phyloP scores from a whole-genome alignment of 2,329 filamentous ascomycete species.

The Fusarium mexicanum region DNA sequence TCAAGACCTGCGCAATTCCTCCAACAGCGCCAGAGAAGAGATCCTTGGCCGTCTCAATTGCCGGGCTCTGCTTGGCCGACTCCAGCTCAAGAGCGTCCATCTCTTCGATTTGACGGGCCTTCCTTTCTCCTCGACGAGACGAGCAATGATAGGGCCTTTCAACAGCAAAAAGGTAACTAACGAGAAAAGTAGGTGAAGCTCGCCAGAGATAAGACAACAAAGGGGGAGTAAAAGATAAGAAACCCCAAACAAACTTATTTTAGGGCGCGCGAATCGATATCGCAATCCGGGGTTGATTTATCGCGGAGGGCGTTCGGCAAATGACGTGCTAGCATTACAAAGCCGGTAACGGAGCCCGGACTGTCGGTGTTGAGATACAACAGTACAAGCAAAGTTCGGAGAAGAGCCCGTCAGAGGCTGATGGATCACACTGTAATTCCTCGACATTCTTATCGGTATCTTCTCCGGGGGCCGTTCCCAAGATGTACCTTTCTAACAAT shows the following conservation, averaged over 20 bases:
- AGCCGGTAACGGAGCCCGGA: conserved; percentile 42
- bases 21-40: conserved; percentile 90
- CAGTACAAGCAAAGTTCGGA: conserved; percentile 25
- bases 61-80: conserved; percentile 46
- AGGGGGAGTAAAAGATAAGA: conserved; percentile 4
- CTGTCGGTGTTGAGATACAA: conserved; percentile 34
- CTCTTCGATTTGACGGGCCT: conserved; percentile 1
- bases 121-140: not conserved
- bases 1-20: conserved; percentile 90
- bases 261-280: conserved; percentile 26
- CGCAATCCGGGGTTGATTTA: conserved; percentile 40
- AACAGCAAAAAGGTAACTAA: not conserved
- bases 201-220: conserved; percentile 9
- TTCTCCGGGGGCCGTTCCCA: conserved; percentile 5
- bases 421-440: not conserved
- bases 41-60: conserved; percentile 80
- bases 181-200: not conserved
- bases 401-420: not conserved
- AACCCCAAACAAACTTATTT: not conserved
- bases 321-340: conserved; percentile 46
- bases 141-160: not conserved
- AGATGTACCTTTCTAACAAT: conserved; percentile 20
- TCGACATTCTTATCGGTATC: conserved; percentile 3
- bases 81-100: conserved; percentile 52
- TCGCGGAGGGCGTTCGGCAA: conserved; percentile 37